Evolutionary conservation across 2,329 filamentous ascomycete species (phyloP).

Genomic region (Trichoderma cornu-damae): DNA sequence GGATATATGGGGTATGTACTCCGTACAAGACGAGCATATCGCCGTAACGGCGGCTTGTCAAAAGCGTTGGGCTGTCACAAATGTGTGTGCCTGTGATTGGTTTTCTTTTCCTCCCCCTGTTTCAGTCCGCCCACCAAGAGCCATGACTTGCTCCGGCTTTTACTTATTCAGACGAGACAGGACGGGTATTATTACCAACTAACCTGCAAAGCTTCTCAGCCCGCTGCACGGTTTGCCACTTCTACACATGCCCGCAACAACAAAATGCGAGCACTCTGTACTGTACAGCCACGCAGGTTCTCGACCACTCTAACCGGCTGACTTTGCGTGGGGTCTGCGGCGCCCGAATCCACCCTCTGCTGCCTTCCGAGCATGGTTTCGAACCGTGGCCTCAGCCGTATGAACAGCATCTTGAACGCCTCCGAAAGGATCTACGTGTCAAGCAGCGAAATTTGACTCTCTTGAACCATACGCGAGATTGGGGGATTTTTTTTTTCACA

Average conservation of each 20-base stretch:
- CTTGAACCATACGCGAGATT: not conserved
- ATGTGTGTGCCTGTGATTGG: not conserved
- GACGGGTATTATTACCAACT: not conserved
- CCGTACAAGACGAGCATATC: too few relatives aligned
- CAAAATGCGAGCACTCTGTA: not conserved
- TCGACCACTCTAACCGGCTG: not conserved
- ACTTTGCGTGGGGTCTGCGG: not conserved
- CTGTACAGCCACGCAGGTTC: not conserved
- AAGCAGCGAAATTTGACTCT: too few relatives aligned
- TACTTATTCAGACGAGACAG: not conserved
- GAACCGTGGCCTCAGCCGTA: not conserved
- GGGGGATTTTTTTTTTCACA: not conserved
- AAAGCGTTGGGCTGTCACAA: not conserved
- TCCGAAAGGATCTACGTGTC: not conserved
- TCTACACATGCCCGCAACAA: not conserved
- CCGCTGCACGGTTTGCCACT: not conserved
- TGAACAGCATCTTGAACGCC: not conserved
- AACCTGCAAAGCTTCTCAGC: not conserved
- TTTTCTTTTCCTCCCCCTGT: not conserved
- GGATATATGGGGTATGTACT: not conserved
- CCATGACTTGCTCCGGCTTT: not conserved
- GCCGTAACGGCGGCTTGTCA: not conserved
- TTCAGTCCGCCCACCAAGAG: not conserved
- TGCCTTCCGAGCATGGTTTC: not conserved
- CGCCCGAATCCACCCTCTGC: not conserved